Percentiles rank a stretch among this genome's conserved stretches.
Evolutionary conservation across 2,329 filamentous ascomycete genomes (phyloP).

Genomic region (Gliomastix tumulicola): DNA sequence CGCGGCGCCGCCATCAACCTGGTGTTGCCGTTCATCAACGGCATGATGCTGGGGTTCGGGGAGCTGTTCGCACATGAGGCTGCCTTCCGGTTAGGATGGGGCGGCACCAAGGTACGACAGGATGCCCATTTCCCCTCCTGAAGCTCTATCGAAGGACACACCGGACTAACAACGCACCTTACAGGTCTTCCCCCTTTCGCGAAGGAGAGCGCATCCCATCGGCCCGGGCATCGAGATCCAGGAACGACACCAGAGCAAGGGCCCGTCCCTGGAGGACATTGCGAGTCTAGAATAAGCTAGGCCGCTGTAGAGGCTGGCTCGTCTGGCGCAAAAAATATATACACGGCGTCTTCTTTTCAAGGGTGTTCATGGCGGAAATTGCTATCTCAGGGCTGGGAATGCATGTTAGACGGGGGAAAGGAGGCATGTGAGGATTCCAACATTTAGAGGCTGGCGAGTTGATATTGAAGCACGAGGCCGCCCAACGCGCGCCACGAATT

Average conservation of each 20-base stretch:
- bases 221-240: conserved; percentile 80
- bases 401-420: too few relatives aligned
- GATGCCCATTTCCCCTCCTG: too few relatives aligned
- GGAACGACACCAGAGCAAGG: conserved; percentile 53
- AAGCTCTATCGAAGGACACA: too few relatives aligned
- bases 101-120: conserved; percentile 82
- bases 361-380: too few relatives aligned
- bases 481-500: too few relatives aligned
- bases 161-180: background rate
- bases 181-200: conserved; percentile 50
- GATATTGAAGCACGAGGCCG: too few relatives aligned
- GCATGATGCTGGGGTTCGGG: conserved; percentile 95
- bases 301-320: too few relatives aligned
- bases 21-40: conserved; percentile 92
- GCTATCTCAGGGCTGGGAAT: too few relatives aligned
- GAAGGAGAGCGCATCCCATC: conserved; percentile 59
- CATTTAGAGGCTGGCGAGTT: too few relatives aligned
- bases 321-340: too few relatives aligned
- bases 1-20: conserved; percentile 92
- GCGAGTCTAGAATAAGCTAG: conserved; percentile 56
- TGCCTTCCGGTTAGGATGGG: conserved; percentile 89
- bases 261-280: conserved; percentile 55
- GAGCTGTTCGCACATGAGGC: conserved; percentile 95
- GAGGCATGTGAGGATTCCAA: too few relatives aligned
- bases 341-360: too few relatives aligned